A percentile compares a stretch with the other conserved stretches of the same genome.
Conservation (phyloP, 2,329 filamentous ascomycete genomes). For the Colletotrichum lini region DNA sequence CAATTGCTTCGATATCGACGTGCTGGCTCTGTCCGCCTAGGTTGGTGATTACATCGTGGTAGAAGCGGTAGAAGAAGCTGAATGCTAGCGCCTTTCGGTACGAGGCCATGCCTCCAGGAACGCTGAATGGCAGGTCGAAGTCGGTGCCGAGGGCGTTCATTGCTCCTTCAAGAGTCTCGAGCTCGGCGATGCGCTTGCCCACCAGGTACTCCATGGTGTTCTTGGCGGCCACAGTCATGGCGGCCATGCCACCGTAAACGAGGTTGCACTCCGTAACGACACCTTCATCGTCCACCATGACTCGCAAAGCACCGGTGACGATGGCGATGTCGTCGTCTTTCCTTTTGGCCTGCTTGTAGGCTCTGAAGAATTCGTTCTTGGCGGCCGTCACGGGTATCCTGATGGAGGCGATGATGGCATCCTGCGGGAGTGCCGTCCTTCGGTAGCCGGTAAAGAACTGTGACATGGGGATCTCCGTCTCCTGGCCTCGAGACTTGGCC, state of each 20-base stretch:
- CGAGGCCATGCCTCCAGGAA: conserved; percentile 97
- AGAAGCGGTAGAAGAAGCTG: conserved; percentile 97
- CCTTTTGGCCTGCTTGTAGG: conserved; percentile 96
- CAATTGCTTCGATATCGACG: conserved; percentile 80
- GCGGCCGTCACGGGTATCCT: conserved; percentile 83
- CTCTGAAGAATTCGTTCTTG: conserved; percentile 86
- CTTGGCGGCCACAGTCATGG: conserved; percentile 89
- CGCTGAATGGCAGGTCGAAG: conserved; percentile 89
- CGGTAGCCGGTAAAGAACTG: conserved; percentile 95
- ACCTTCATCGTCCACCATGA: conserved; percentile 78
- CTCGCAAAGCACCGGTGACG: conserved; percentile 87
- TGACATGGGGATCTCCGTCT: conserved; percentile 90
- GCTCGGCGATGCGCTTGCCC: conserved; percentile 85
- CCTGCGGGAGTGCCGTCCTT: conserved; percentile 82
- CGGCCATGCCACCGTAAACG: conserved; percentile 96
- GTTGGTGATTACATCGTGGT: conserved; percentile 84
- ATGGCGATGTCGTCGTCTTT: conserved; percentile 99
- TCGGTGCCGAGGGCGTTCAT: conserved; percentile 93
- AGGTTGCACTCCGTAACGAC: conserved; percentile 82
- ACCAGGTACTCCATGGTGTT: conserved; percentile 80
- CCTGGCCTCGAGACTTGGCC: conserved; percentile 81
- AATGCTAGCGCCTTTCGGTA: conserved; percentile 93
- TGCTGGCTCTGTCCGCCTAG: conserved; percentile 64
- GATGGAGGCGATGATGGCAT: conserved; percentile 89
- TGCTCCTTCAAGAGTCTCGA: conserved; percentile 86